These are phyloP conservation scores for Rhizopogon vulgaris DNA, from an alignment of 768 basidiomycete genomes.

Conservation along the genomic window DNA sequence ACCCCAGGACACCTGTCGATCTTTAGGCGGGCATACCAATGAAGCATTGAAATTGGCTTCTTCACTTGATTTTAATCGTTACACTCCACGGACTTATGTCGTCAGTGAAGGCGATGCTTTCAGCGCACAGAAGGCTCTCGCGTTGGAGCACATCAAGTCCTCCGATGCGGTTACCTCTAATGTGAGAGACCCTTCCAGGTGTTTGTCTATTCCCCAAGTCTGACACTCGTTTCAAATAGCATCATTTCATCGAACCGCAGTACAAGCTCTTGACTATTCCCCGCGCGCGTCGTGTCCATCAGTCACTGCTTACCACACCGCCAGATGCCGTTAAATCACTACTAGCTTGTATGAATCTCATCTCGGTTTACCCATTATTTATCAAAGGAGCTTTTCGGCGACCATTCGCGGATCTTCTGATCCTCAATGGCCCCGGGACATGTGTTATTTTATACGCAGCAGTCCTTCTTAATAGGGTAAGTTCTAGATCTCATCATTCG, in stretches of 20 bases:
- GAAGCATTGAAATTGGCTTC: conserved; percentile 76
- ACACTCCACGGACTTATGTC: conserved; percentile 74
- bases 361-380: conserved; percentile 50
- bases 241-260: neutral
- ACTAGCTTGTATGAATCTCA: conserved; percentile 49
- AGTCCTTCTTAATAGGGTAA: conserved; percentile 65
- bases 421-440: conserved; percentile 95
- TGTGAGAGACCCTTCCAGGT: conserved; percentile 6
- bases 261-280: conserved; percentile 68
- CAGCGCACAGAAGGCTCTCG: conserved; percentile 63
- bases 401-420: conserved; percentile 63
- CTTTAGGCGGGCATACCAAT: conserved; percentile 85
- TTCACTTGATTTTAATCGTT: conserved; percentile 67
- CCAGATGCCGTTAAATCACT: conserved; percentile 62
- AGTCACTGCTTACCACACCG: conserved; percentile 65
- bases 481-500: conserved; percentile 16
- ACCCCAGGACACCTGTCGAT: conserved; percentile 4
- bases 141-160: conserved; percentile 46
- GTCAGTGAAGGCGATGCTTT: conserved; percentile 76
- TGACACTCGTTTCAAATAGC: neutral
- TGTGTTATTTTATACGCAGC: conserved; percentile 75
- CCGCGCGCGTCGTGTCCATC: conserved; percentile 83
- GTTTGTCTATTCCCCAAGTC: neutral
- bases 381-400: conserved; percentile 7
- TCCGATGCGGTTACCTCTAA: neutral